Base-by-base conservation (phyloP, 2,329 filamentous ascomycete genomes). In the Xylariaceae sp. region DNA sequence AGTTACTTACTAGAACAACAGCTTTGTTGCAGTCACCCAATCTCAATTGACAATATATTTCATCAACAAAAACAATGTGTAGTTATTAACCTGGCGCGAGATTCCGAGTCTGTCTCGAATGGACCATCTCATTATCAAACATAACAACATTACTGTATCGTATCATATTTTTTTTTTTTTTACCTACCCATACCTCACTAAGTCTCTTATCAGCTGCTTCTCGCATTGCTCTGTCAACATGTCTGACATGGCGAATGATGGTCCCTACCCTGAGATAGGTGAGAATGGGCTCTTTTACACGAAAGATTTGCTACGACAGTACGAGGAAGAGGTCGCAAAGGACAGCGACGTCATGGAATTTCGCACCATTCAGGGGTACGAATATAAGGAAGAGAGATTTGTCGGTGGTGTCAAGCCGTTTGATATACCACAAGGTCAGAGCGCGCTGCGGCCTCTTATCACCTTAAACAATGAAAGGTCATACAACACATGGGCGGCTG, bases 291-390 rank as follows among this genome's bases (percentile, higher is more conserved):
- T 50, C 45, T 17, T 17, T 54, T 42, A 1, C 22, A 36, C 10
- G 45, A 47, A 6, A 36, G 47, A 5, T 5, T 56, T 0, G 16
- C 10, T 39, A 13, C 36, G n/a, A 7, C 3, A 49, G 1, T 41
- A 55, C 44, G 61, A 62, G 34, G 34, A 42, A 0, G 51, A 56
- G 13, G 13, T 60, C 7, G 47, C 44, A 1, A 40, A 14, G 1
- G 41, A 50, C 12, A 44, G 5, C 3, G 22, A 47, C 5, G 18
- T 16, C 31, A 52, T 61, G n/a, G 14, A 46, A 7, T 12, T 55
- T 1, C 42, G 7, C 12, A 40, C n/a, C 11, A 16, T 6, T 6
- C 14, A 38, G 28, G 55, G 55, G 7, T 11, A 18, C 1, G 22
- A 28, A n/a, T 7, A 3, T 12, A 22, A 1, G 19, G 1, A 19